Evolutionary conservation across 352 stramenopile species (phyloP), one percentile per base, ranked within the genome.

Genomic region (Thalassiosira delicatula): DNA sequence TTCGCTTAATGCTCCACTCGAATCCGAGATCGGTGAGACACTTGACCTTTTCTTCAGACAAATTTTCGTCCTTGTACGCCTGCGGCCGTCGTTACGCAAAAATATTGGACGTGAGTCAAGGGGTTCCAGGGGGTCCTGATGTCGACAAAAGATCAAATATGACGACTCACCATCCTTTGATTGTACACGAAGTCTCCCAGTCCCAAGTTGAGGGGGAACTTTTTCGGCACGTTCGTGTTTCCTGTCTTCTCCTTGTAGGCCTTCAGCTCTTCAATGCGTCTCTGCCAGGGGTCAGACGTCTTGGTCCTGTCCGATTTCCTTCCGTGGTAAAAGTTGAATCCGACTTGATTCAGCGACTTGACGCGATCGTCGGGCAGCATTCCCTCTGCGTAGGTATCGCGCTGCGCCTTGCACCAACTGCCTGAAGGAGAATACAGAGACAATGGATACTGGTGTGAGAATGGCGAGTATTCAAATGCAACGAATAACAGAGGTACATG

Each of bases 261-360:
- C 35, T 78, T 44, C 3, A 89, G 53, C 35, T 87, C 74, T 11
- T n/a, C 12, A 9, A 89, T 23, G n/a, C 77, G 79, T 25, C 53
- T 70, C 19, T 65, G 44, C 80, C 71, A 87, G 2, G 42, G 59
- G 40, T 63, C 42, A 33, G 27, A n/a, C 32, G 30, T 57, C 42
- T 57, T 72, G 21, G 60, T 61, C 14, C 23, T 44, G 1, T 12
- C 17, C 7, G 25, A 25, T 57, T 14, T n/a, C 27, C n/a, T 57
- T 23, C 17, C 27, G 8, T 23, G 8, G 17, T 57, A 57, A 30
- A 76, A 70, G 23, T 73, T 56, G 53, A 81, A 81, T 25, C 73
- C 73, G 54, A 81, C n/a, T 0, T 70, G n/a, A 44, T 37, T 65
- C 19, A 81, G 63, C 35, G 42, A 53, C 5, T 57, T 49, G 19